Conservation (phyloP, 1,139 yeast species). For the Starmera stellimalicola region DNA sequence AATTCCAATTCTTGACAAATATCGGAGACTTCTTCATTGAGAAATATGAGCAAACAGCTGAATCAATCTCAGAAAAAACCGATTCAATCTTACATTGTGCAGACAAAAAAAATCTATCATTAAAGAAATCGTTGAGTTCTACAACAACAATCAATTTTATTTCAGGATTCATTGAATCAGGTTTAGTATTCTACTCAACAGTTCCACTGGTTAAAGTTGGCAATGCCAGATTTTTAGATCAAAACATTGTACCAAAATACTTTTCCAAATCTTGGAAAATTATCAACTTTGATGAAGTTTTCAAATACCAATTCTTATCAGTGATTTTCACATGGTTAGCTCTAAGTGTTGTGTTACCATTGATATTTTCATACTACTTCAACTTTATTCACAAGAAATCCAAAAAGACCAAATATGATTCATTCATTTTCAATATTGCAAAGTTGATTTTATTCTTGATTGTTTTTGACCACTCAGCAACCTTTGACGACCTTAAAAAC, state of each 20-base stretch:
- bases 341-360: constrained; percentile 30
- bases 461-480: constrained; percentile 22
- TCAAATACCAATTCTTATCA: constrained; percentile 17
- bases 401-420: constrained; percentile 39
- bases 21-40: constrained; percentile 13
- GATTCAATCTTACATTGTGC: constrained; percentile 7
- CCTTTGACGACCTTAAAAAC: constrained; percentile 18
- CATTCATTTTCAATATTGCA: constrained; percentile 45
- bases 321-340: constrained; percentile 24
- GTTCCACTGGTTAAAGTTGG: constrained; percentile 12
- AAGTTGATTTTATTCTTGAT: constrained; percentile 39
- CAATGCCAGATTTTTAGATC: constrained; percentile 14
- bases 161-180: constrained; percentile 9
- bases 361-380: constrained; percentile 36
- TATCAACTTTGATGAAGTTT: constrained; percentile 11
- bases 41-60: constrained; percentile 12
- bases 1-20: constrained; percentile 7
- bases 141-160: constrained; percentile 13
- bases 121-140: constrained; percentile 15
- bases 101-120: constrained; percentile 3
- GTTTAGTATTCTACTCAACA: constrained; percentile 7
- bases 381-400: constrained; percentile 35
- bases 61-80: constrained; percentile 18
- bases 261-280: constrained; percentile 8
- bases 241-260: constrained; percentile 14